A percentile compares a stretch with the other conserved stretches of the same genome.
phyloP scores from a whole-genome alignment of 2,329 filamentous ascomycete genomes.

The Blastomyces emzantsi region DNA sequence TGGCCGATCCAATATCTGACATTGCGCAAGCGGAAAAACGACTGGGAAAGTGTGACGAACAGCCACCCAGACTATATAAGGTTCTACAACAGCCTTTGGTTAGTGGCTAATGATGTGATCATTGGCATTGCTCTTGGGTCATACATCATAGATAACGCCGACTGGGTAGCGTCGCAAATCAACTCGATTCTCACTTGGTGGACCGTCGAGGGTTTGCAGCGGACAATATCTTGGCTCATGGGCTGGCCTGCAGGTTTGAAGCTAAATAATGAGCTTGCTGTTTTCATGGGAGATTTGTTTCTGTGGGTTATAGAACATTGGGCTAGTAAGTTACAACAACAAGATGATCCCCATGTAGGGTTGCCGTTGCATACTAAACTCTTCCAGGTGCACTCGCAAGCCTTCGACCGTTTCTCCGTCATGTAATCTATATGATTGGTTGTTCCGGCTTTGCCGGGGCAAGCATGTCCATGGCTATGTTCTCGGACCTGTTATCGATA shows the following conservation, averaged over 20 bases:
- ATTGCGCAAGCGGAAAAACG: conserved; percentile 74
- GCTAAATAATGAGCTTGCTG: conserved; percentile 83
- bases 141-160: conserved; percentile 92
- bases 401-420: conserved; percentile 70
- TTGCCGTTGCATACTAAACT: conserved; percentile 14
- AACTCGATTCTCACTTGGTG: conserved; percentile 67
- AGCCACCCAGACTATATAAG: conserved; percentile 97
- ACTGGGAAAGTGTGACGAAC: conserved; percentile 92
- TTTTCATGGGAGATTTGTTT: conserved; percentile 92
- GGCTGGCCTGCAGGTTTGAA: conserved; percentile 91
- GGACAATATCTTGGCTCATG: conserved; percentile 92
- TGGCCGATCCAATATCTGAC: conserved; percentile 97
- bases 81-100: conserved; percentile 98
- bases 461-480: conserved; percentile 92
- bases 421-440: conserved; percentile 84
- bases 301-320: conserved; percentile 99
- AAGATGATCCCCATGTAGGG: not conserved
- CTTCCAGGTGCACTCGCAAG: conserved; percentile 61
- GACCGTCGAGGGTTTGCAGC: conserved; percentile 77
- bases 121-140: conserved; percentile 94
- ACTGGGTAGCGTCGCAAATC: conserved; percentile 72
- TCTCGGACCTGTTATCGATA: conserved; percentile 85
- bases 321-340: conserved; percentile 54
- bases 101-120: conserved; percentile 97
- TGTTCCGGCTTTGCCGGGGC: conserved; percentile 93